Evolutionary conservation across 768 basidiomycete genomes (phyloP), one percentile per base, ranked within the genome.

Genomic region (Suillus spraguei): DNA sequence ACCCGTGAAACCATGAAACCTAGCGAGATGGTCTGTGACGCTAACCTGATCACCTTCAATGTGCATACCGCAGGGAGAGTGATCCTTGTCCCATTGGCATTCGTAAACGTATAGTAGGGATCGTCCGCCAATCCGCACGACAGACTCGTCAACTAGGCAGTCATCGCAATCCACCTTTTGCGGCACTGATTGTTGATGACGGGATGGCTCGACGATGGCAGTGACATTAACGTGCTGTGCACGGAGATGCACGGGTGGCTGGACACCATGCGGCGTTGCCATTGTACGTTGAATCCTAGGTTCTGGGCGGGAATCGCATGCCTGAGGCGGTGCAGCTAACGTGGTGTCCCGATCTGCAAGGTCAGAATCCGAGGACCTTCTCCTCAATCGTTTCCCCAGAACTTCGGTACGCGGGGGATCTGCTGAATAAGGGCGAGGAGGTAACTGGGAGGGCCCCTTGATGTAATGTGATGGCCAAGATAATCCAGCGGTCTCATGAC

Each of bases 21-120:
- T 72, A 13, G 67, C 65, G 63, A 75, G 70, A 62, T 75, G 74
- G 62, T 75, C 74, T 11, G 73, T 73, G 28, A 76, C 72, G 64
- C 65, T 70, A 20, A 72, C 69, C 14, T 76, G 75, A 61, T 75
- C 75, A 22, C 75, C 75, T 56, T 75, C 75, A 42, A 75, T 73
- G 69, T 75, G 76, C 75, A 75, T 75, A 1, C 73, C 65, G 20
- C 74, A 75, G 2, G 75, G 63, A 0, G 74, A 54, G 50, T 72
- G 60, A 36, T 59, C 4, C 35, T 62, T 60, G 60, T 72, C 68
- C 74, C 74, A 76, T 54, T 70, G 67, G 38, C 74, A 75, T 49
- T 75, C 70, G 62, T 75, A 75, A 36, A 75, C 66, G 64, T 76
- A 68, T 9, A 74, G 47, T 47, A 60, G 49, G 32, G 71, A 67